Conservation (phyloP, 2,329 filamentous ascomycete species). For the Gaeumannomyces sp. region DNA sequence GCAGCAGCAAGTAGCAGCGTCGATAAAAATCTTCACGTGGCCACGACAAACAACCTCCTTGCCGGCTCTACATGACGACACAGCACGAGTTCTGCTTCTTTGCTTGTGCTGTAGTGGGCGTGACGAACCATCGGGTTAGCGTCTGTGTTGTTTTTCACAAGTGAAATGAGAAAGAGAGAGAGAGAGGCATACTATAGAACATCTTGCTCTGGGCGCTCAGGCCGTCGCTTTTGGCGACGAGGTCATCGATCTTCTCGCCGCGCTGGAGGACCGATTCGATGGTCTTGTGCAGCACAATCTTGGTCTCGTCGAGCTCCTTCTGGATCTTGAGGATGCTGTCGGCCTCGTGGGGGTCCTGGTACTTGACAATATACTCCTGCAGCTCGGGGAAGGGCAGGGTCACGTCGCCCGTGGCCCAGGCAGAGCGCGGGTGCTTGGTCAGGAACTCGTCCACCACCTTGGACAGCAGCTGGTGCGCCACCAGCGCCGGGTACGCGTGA, state of each 20-base stretch:
- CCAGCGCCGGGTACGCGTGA: slow-evolving; percentile 67
- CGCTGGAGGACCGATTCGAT: slow-evolving; percentile 82
- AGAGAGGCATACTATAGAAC: slow-evolving; percentile 65
- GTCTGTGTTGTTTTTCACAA: neutral
- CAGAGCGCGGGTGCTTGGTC: slow-evolving; percentile 56
- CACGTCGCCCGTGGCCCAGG: slow-evolving; percentile 53
- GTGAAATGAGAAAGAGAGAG: neutral
- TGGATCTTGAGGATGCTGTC: slow-evolving; percentile 95
- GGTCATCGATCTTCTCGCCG: slow-evolving; percentile 91
- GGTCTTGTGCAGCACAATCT: slow-evolving; percentile 95
- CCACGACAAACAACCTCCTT: neutral
- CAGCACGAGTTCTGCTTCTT: slow-evolving; percentile 81
- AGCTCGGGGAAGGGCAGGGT: slow-evolving; percentile 64
- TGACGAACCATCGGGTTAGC: neutral
- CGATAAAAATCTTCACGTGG: neutral
- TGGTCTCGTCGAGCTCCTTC: slow-evolving; percentile 93
- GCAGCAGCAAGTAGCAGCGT: neutral
- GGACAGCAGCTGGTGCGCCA: slow-evolving; percentile 80
- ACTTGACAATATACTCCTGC: slow-evolving; percentile 66
- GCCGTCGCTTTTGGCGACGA: slow-evolving; percentile 89
- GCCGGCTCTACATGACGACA: slow-evolving; percentile 52
- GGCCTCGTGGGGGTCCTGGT: slow-evolving; percentile 80
- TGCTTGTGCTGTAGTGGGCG: slow-evolving; percentile 46
- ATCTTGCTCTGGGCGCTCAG: slow-evolving; percentile 91
- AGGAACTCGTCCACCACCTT: slow-evolving; percentile 88